Evolutionary conservation across 129 eudicot genomes (phyloP).

Genomic region (Pulicaria dysenterica): DNA sequence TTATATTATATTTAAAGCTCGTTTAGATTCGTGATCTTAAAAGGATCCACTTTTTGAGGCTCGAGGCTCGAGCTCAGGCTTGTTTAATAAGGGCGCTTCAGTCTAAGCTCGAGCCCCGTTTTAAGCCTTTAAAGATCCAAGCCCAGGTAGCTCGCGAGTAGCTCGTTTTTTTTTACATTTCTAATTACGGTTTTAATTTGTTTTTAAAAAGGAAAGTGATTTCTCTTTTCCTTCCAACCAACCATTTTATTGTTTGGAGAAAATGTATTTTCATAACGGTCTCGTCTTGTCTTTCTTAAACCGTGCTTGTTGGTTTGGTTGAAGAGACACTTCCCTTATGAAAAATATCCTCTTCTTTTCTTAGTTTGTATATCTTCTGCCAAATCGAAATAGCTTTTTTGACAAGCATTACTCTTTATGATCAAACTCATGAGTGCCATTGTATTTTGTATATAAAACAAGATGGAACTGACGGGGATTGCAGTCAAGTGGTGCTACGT

Average conservation of each 20-base stretch:
- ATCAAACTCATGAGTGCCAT: slow-evolving; percentile 19
- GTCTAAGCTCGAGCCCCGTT: too few species aligned
- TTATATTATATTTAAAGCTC: too few species aligned
- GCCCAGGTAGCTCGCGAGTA: too few species aligned
- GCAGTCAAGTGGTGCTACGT: slow-evolving; percentile 35
- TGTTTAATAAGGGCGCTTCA: too few species aligned
- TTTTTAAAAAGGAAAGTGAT: slow-evolving; percentile 15
- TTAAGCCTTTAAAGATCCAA: too few species aligned
- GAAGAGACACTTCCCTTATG: neutral
- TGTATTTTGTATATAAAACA: slow-evolving; percentile 41
- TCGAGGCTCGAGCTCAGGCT: too few species aligned
- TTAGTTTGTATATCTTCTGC: slow-evolving; percentile 13
- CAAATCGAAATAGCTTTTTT: slow-evolving; percentile 25
- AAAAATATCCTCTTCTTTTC: neutral
- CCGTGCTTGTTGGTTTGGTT: neutral
- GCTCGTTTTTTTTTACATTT: too few species aligned
- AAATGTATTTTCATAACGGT: neutral
- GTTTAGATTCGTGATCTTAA: too few species aligned
- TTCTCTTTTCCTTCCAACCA: neutral
- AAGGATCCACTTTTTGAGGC: too few species aligned
- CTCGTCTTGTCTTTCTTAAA: slow-evolving; percentile 14
- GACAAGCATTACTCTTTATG: slow-evolving; percentile 31
- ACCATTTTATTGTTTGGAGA: slow-evolving; percentile 17
- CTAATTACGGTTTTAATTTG: neutral
- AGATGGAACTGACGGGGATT: slow-evolving; percentile 36